These are phyloP conservation scores for Metschnikowia colocasiae DNA, from an alignment of 805 yeast genomes.

Conservation along the genomic window DNA sequence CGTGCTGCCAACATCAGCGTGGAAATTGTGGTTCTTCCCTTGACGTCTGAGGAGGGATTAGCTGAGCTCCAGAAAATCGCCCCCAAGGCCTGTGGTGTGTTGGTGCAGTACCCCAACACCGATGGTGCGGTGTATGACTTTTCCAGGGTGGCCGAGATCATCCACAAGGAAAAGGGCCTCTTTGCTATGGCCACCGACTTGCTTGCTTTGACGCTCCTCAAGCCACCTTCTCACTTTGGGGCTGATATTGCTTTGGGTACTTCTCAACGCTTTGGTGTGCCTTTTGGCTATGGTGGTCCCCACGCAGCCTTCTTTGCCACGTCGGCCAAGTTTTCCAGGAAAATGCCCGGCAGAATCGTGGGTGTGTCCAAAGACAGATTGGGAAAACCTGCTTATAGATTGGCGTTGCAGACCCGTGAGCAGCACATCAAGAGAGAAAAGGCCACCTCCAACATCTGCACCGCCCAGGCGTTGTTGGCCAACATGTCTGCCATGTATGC, in stretches of 20 bases:
- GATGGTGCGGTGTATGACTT: slow-evolving; percentile 60
- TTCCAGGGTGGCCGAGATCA: slow-evolving; percentile 52
- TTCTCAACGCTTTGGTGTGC: slow-evolving; percentile 95
- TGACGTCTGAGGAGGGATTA: slow-evolving; percentile 40
- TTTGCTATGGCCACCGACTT: slow-evolving; percentile 88
- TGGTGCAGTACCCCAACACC: slow-evolving; percentile 88
- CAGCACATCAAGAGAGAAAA: slow-evolving; percentile 97
- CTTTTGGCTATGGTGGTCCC: slow-evolving; percentile 98
- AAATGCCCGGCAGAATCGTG: slow-evolving; percentile 94
- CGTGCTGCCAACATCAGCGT: slow-evolving; percentile 77
- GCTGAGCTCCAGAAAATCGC: slow-evolving; percentile 23
- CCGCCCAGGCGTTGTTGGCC: slow-evolving; percentile 95
- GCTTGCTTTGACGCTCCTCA: slow-evolving; percentile 78
- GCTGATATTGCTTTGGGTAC: slow-evolving; percentile 94
- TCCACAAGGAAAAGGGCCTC: slow-evolving; percentile 71
- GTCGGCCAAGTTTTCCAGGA: slow-evolving; percentile 72
- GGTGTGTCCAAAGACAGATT: slow-evolving; percentile 91
- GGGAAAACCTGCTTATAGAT: slow-evolving; percentile 83
- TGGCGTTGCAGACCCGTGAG: slow-evolving; percentile 96
- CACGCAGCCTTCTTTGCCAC: slow-evolving; percentile 98
- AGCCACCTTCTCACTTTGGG: slow-evolving; percentile 79
- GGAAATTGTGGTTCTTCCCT: slow-evolving; percentile 55
- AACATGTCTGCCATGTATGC: slow-evolving; percentile 95
- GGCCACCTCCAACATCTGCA: slow-evolving; percentile 96
- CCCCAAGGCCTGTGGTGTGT: slow-evolving; percentile 64